Base-by-base conservation (phyloP, 2,329 filamentous ascomycete species). In the Alternaria gansuensis region DNA sequence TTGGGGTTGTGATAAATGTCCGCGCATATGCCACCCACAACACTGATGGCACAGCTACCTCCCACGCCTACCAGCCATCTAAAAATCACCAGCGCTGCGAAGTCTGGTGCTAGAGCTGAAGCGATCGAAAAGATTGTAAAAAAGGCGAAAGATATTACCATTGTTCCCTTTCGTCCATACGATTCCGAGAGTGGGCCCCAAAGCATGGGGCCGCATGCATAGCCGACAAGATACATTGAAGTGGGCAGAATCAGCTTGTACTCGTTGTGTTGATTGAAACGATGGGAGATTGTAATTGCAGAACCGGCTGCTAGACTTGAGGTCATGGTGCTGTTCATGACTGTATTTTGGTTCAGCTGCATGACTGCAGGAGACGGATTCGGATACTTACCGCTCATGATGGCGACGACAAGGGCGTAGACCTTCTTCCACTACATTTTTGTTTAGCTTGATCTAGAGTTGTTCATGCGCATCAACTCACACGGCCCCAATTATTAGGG, bases 261-360 rank as follows among this genome's bases (percentile, higher is more conserved):
- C 52, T 81, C 70, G 31, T 77, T 75, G 0, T 82, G 82, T 57
- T 90, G 77, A 51, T 81, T 70, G 77, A 88, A 91, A 64, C 88
- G 81, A 3, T 76, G 71, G 3, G 82, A 78, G 45, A 90, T 88
- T 51, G 81, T 83, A 2, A 83, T 81, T 2, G 87, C 82, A 13
- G 86, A 86, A 73, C 88, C 88, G 54, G 86, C 86, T 1, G 88
- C 87, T 5, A 91, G 79, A 0, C 71, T 73, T 24, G 85, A 89
- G 1, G 85, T 85, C 77, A 91, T 85, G 9, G 88, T 90, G 26
- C 84, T 87, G 73, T 91, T 91, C 71, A 90, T 80, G 9, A 76
- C 73, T 74, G 26, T 10, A 4, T 3, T 1, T 17, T 3, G 2
- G 11, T 66, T 66, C 50, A 64, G 61, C 21, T 46, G 41, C 1